Evolutionary conservation across 345 rosid genomes (phyloP), one percentile per base, ranked within the genome.

Genomic region (Cochlearia excelsa): DNA sequence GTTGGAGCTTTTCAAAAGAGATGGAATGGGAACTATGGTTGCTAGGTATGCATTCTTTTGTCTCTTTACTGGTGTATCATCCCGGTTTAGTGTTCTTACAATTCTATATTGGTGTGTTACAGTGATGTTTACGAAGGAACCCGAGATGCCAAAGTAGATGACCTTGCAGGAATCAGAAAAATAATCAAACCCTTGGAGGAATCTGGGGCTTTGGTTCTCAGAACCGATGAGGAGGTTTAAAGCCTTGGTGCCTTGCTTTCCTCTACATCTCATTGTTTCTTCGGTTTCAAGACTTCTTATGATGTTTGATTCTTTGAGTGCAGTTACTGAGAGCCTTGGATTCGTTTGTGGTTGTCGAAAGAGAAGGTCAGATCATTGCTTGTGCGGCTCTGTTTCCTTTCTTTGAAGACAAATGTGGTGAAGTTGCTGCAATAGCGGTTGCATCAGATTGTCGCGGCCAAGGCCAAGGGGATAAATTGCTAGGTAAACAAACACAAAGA

Each of bases 1-100:
- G 59, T 57, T 93, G 63, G 97, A 93, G 70, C 79, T 93, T 54
- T 93, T 93, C 65, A 88, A 89, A 75, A 87, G 99, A 77, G 99
- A 93, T 70, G 99, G 99, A 56, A 78, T 84, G 84, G 98, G 98
- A 53, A 92, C 98, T 40, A 92, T 92, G 98, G 88, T 92, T 54
- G 98, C 98, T 38, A 92, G 98, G 95, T 91, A 75, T 41, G 23
- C 43, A 39, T 49, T 33, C 41, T 57, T 51, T 28, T 10, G 38
- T 10, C n/a, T 68, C 51, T 68, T 45, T 33, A 7, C 38, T 47
- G 16, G 2, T 5, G 0, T 39, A 38, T 30, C 27, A 40, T 3
- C 35, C 6, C 5, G 2, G 31, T 27, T 52, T 52, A 37, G 9
- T 1, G 1, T 53, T 46, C 46, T 51, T 67, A 58, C 48, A 7